These are phyloP conservation scores for Microcera coccophila DNA, from an alignment of 2,329 filamentous ascomycete species.

Conservation along the genomic window DNA sequence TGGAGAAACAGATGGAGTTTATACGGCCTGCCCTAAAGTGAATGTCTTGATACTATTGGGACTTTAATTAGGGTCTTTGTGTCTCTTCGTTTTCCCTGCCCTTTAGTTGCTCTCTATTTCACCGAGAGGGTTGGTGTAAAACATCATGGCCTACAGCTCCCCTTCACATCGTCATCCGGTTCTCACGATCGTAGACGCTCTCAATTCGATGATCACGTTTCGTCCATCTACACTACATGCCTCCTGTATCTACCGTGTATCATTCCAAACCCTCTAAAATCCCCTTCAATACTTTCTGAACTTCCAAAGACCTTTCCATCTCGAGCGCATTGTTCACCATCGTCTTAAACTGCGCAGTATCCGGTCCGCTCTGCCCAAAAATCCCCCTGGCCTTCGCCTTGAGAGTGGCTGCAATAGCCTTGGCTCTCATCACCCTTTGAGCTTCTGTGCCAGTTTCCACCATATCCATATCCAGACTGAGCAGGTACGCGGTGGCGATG, in stretches of 20 bases:
- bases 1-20: too few species aligned
- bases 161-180: too few species aligned
- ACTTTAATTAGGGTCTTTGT: too few species aligned
- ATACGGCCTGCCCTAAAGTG: too few species aligned
- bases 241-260: background rate
- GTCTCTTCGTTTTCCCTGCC: too few species aligned
- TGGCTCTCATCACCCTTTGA: slow-evolving; percentile 47
- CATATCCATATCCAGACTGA: slow-evolving; percentile 44
- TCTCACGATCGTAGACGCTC: too few species aligned
- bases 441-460: slow-evolving; percentile 48
- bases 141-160: too few species aligned
- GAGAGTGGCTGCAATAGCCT: slow-evolving; percentile 42
- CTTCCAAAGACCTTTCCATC: slow-evolving; percentile 43
- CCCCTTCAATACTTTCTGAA: slow-evolving; percentile 41
- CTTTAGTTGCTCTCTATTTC: too few species aligned
- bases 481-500: slow-evolving; percentile 38
- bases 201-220: background rate
- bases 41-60: too few species aligned
- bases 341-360: slow-evolving; percentile 29
- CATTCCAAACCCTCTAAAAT: slow-evolving; percentile 31
- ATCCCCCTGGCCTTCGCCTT: slow-evolving; percentile 41
- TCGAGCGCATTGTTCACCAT: slow-evolving; percentile 34
- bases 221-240: background rate
- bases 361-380: slow-evolving; percentile 34
- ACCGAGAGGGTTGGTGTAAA: too few species aligned